Evolutionary conservation across 2,329 filamentous ascomycete genomes (phyloP), one percentile per base, ranked within the genome.

Genomic region (Teratosphaeria destructans): DNA sequence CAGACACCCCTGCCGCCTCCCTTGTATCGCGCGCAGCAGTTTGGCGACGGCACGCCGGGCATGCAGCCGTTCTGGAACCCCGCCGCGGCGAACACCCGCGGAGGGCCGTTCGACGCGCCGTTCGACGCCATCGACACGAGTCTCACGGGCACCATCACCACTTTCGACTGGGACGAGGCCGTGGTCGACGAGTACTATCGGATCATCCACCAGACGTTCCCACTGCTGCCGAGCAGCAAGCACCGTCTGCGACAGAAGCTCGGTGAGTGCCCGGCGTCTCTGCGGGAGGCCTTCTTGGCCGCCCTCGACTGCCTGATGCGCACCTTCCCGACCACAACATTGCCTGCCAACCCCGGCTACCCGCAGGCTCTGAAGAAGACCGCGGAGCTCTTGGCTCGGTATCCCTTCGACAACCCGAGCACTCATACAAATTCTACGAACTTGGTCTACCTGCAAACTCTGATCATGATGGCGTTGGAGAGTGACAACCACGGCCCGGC

Each of bases 381-480:
- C 27, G 71, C 74, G 14, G 76, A 78, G 54, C 68, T 80, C 52
- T 68, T 79, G 4, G 68, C 75, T 10, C 67, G 73, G 27, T 76
- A 75, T 52, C 76, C 78, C 55, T 77, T 76, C 61, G 78, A 80
- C 62, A 74, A 73, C 59, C 69, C 73, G 11, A 67, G 74, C 49
- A 69, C 69, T 39, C 74, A 76, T 59, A 73, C 75, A 10, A 69
- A 73, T 37, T 67, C 74, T 59, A 70, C 77, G 61, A 77, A 78
- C 68, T 65, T 81, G 11, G 67, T 88, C 0, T 84, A 87, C 68
- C 77, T 88, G 6, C 87, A 89, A 68, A 84, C 83, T 0, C 74
- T 89, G 47, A 74, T 89, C 39, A 76, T 90, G 54, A 79, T 89
- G 69, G 81, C 82, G 12, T 80, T 89, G 32, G 85, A 87, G 62